Percentiles rank a stretch among this genome's conserved stretches.
These are phyloP conservation scores for Fragaria ananassa DNA, from an alignment of 306 rosid species.

Conservation along the genomic window DNA sequence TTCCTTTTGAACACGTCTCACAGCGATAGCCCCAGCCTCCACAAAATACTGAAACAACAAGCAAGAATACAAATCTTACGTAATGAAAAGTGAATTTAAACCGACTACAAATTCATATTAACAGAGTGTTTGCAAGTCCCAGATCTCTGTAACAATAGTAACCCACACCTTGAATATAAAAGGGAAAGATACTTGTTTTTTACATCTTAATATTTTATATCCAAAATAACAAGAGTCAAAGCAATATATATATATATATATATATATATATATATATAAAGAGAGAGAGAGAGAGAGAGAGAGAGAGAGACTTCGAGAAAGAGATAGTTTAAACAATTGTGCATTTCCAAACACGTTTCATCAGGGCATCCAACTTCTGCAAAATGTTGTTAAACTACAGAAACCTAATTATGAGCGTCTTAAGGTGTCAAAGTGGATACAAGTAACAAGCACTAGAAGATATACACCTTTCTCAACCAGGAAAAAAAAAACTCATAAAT, in stretches of 20 bases:
- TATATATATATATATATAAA: too few relatives aligned
- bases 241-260: neutral
- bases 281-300: neutral
- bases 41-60: constrained; percentile 75
- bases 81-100: neutral
- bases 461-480: neutral
- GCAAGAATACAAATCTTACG: constrained; percentile 8
- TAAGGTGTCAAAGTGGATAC: neutral
- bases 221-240: neutral
- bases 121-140: neutral
- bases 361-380: neutral
- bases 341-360: neutral
- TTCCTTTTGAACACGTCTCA: constrained; percentile 87
- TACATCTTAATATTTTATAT: neutral
- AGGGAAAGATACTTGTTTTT: neutral
- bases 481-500: neutral
- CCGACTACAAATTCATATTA: neutral
- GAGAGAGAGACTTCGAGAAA: too few relatives aligned
- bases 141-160: neutral
- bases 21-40: constrained; percentile 97
- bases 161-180: neutral
- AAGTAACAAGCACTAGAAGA: neutral
- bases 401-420: neutral
- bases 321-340: neutral
- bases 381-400: neutral